Evolutionary conservation across 1,284 basidiomycete genomes (phyloP).

Genomic region (Coniferiporia sulphurascens): DNA sequence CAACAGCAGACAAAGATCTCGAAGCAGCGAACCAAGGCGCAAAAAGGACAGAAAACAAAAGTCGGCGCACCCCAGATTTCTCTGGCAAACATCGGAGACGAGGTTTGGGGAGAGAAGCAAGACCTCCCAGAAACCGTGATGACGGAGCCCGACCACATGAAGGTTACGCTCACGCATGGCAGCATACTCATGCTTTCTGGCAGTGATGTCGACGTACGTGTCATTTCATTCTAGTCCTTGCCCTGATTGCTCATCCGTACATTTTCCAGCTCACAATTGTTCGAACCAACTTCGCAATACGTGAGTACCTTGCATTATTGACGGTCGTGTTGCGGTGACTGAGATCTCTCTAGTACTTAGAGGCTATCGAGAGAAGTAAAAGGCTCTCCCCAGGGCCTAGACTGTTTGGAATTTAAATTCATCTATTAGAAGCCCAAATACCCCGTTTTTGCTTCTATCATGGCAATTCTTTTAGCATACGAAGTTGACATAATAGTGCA

Average conservation of each 20-base stretch:
- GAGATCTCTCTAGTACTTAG: background rate
- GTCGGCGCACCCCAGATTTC: background rate
- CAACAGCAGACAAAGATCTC: background rate
- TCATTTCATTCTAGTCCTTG: background rate
- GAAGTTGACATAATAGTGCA: too few relatives aligned
- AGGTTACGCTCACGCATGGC: constrained; percentile 14
- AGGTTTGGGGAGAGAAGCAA: constrained; percentile 1
- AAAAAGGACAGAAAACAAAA: background rate
- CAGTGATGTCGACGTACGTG: constrained; percentile 7
- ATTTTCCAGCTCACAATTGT: constrained; percentile 3
- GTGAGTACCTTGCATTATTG: background rate
- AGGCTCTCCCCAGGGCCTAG: background rate
- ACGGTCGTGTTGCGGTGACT: background rate
- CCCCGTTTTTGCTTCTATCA: background rate
- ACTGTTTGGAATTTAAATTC: too few relatives aligned
- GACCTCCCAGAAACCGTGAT: background rate
- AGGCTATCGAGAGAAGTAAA: background rate
- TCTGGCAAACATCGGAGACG: background rate
- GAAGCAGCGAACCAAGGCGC: background rate
- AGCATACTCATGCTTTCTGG: constrained; percentile 6
- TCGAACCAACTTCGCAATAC: constrained; percentile 2
- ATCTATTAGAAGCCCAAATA: too few relatives aligned
- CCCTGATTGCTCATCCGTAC: background rate
- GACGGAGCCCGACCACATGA: background rate
- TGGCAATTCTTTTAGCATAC: too few relatives aligned